Evolutionary conservation across 1,284 basidiomycete species (phyloP).

Genomic region (Cutaneotrichosporon curvatum): DNA sequence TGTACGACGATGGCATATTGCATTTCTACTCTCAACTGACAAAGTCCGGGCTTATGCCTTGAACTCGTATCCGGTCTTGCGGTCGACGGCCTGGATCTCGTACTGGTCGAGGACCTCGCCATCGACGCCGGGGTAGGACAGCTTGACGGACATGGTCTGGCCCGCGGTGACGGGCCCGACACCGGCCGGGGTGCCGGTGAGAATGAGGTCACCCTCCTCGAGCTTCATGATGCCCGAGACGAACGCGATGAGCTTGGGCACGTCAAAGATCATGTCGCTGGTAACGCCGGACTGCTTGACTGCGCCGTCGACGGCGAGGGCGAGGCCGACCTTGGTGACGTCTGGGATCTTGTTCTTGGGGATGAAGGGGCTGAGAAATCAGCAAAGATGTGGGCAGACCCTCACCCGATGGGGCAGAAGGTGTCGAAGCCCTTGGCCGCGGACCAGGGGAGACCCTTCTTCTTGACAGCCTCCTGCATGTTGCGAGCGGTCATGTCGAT

Average conservation of each 20-base stretch:
- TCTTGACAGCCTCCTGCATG: constrained; percentile 87
- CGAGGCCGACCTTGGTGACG: constrained; percentile 60
- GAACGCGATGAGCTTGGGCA: constrained; percentile 84
- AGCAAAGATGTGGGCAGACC: background rate
- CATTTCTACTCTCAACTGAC: too few relatives aligned
- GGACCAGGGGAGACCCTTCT: constrained; percentile 88
- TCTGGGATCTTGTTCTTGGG: constrained; percentile 65
- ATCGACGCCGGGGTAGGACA: constrained; percentile 54
- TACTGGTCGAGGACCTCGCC: constrained; percentile 58
- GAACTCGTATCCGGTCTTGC: constrained; percentile 67
- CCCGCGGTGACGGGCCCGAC: constrained; percentile 72
- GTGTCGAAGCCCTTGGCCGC: constrained; percentile 87
- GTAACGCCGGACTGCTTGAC: constrained; percentile 81
- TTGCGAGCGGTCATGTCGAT: constrained; percentile 95
- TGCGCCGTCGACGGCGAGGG: constrained; percentile 65
- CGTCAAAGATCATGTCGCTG: constrained; percentile 84
- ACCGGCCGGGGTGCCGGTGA: constrained; percentile 83
- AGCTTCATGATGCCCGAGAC: constrained; percentile 92
- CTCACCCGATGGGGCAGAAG: constrained; percentile 65
- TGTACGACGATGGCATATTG: background rate
- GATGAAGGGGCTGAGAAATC: constrained; percentile 63
- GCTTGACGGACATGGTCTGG: constrained; percentile 68
- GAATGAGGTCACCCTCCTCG: constrained; percentile 83
- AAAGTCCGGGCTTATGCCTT: too few relatives aligned
- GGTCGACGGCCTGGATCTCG: constrained; percentile 58